Conservation (phyloP, 2,329 filamentous ascomycete species). For the Akanthomyces lecanii region DNA sequence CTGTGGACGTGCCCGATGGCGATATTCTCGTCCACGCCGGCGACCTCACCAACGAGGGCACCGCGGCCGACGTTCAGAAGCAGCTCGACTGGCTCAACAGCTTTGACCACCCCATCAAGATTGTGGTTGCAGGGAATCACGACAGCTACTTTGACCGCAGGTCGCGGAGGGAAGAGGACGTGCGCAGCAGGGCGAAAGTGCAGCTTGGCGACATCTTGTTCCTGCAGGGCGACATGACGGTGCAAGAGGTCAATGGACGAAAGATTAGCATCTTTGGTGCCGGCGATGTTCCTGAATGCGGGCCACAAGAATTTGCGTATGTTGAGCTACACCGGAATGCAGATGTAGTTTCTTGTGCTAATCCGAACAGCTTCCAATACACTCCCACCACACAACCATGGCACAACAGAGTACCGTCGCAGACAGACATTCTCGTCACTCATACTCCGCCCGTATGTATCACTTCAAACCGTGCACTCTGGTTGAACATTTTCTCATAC, state of each 20-base stretch:
- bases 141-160: conserved; percentile 76
- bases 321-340: conserved; percentile 19
- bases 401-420: conserved; percentile 63
- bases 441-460: conserved; percentile 66
- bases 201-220: conserved; percentile 69
- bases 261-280: conserved; percentile 68
- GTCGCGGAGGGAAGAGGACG: conserved; percentile 55
- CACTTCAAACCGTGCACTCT: neutral
- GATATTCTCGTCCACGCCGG: conserved; percentile 89
- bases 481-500: neutral
- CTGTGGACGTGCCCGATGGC: conserved; percentile 61
- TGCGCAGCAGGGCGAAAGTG: conserved; percentile 46
- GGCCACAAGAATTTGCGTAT: conserved; percentile 62
- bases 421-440: conserved; percentile 75
- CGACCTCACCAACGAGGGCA: conserved; percentile 74
- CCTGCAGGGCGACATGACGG: conserved; percentile 64
- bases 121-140: conserved; percentile 84
- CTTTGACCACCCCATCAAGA: conserved; percentile 73
- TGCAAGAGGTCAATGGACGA: conserved; percentile 56
- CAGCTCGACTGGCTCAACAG: conserved; percentile 77
- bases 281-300: conserved; percentile 73
- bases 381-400: conserved; percentile 62
- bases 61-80: conserved; percentile 67
- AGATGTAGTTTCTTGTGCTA: neutral
- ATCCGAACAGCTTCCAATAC: conserved; percentile 65